Evolutionary conservation across 257 asterid species (phyloP).

Genomic region (Solanum neorickii): DNA sequence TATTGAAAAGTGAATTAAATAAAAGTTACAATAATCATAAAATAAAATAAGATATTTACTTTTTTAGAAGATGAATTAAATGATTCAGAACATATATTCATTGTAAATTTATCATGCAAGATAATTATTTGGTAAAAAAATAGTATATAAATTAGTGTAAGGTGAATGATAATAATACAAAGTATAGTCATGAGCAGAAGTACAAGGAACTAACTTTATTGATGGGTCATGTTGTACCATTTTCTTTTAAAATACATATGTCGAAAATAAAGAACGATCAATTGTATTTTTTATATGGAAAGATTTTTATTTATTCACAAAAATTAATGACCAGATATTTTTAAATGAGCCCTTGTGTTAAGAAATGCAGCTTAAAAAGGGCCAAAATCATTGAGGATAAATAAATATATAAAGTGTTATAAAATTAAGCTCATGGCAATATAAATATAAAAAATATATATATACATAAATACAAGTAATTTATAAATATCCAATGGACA

Average conservation of each 20-base stretch:
- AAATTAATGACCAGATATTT: background rate
- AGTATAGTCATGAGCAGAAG: background rate
- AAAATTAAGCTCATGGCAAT: too few species aligned
- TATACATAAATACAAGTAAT: too few species aligned
- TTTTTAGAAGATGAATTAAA: too few species aligned
- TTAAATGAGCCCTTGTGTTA: background rate
- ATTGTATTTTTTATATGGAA: too few species aligned
- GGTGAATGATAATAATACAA: background rate
- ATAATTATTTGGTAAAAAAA: background rate
- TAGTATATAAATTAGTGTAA: background rate
- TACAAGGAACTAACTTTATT: background rate
- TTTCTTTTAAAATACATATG: background rate
- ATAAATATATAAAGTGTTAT: too few species aligned
- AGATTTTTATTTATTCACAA: too few species aligned
- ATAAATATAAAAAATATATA: too few species aligned
- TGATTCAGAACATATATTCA: too few species aligned
- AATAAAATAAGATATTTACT: too few species aligned
- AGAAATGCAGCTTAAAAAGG: background rate
- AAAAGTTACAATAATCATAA: accelerated
- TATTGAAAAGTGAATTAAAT: background rate
- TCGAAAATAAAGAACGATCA: background rate
- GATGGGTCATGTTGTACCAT: background rate
- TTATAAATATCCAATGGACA: too few species aligned
- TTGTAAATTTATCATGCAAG: background rate
- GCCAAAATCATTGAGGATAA: background rate